phyloP scores from a whole-genome alignment of 2,329 filamentous ascomycete genomes.

The Delphinella strobiligena region DNA sequence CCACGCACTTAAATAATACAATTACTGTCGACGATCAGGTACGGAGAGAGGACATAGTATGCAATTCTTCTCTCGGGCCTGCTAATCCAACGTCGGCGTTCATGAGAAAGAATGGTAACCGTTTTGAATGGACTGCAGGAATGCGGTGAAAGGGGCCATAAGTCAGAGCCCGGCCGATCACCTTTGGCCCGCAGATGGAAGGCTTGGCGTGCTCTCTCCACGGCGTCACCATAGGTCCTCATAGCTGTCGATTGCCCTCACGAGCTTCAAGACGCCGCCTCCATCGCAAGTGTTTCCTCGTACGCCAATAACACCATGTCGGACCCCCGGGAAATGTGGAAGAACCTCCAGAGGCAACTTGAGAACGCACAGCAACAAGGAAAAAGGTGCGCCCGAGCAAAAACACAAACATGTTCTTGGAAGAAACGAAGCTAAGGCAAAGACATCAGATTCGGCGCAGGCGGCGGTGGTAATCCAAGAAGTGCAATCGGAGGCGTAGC shows the following conservation, averaged over 20 bases:
- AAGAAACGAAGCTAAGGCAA: conserved; percentile 4
- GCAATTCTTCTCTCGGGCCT: too few relatives aligned
- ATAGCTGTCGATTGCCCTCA: too few relatives aligned
- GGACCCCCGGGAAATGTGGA: conserved; percentile 56
- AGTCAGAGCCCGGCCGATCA: too few relatives aligned
- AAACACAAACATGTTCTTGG: conserved; percentile 10
- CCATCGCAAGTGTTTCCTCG: conserved; percentile 5
- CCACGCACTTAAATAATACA: too few relatives aligned
- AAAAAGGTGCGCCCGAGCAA: conserved; percentile 21
- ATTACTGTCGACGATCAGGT: too few relatives aligned
- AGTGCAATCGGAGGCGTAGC: conserved; percentile 43
- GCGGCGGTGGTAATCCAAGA: conserved; percentile 36
- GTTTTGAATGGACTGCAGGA: too few relatives aligned
- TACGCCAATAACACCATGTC: conserved; percentile 15
- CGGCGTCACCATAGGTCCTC: not conserved
- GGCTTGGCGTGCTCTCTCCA: not conserved
- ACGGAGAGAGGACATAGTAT: too few relatives aligned
- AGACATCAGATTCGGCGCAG: conserved; percentile 31
- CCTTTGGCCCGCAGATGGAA: too few relatives aligned
- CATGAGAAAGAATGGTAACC: too few relatives aligned
- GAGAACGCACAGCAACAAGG: conserved; percentile 36
- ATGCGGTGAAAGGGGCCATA: too few relatives aligned
- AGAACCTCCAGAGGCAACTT: conserved; percentile 51
- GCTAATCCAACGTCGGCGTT: too few relatives aligned
- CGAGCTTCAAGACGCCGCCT: conserved; percentile 1